Conservation (phyloP, 2,329 filamentous ascomycete genomes). For the Sclerotinia subarctica region DNA sequence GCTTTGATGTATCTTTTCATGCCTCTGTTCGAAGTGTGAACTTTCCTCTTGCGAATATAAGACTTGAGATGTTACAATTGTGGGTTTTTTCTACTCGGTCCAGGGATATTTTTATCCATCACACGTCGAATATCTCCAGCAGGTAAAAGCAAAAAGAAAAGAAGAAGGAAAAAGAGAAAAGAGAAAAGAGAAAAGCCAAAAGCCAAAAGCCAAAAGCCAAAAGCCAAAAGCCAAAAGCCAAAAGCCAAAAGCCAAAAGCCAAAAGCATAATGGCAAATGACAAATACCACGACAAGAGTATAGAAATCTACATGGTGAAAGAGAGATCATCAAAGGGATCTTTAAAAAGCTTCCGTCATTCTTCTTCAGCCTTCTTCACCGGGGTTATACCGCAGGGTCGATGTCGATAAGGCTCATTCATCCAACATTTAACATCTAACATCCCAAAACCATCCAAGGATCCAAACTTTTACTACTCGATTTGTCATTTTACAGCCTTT, state of each 20-base stretch:
- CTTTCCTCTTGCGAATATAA: not conserved
- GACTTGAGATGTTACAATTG: not conserved
- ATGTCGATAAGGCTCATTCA: conserved; percentile 3
- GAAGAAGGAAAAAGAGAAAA: no score
- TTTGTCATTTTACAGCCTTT: not conserved
- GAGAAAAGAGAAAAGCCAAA: no score
- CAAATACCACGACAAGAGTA: not conserved
- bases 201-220: no score
- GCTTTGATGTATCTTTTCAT: not conserved
- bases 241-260: not conserved
- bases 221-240: not conserved
- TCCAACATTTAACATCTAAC: not conserved
- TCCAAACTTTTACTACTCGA: not conserved
- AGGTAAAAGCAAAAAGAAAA: not conserved
- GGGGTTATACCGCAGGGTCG: conserved; percentile 1
- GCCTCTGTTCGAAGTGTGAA: not conserved
- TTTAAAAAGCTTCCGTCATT: conserved; percentile 10
- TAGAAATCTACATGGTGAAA: conserved; percentile 15
- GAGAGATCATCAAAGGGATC: conserved; percentile 25
- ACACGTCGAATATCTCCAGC: not conserved
- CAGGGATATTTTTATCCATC: not conserved
- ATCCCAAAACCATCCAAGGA: not conserved
- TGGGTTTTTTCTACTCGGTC: not conserved
- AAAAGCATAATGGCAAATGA: not conserved
- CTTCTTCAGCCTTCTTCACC: conserved; percentile 21